These are phyloP conservation scores for Lunasporangiospora selenospora DNA, from an alignment of 192 early-diverging fungal genomes.

Conservation along the genomic window DNA sequence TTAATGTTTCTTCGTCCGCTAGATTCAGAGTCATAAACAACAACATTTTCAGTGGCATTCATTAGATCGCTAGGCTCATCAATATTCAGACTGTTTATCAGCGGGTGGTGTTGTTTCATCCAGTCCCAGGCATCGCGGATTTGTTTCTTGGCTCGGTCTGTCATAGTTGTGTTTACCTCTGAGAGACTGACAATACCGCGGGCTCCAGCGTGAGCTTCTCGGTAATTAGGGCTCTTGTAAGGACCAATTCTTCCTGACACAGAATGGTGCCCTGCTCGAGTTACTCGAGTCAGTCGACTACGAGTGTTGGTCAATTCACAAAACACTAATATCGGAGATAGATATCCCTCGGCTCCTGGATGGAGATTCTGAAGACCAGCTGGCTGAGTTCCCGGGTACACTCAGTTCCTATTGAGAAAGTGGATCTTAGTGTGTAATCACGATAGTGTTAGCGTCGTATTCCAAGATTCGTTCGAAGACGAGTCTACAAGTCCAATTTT, in stretches of 20 bases:
- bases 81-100: slow-evolving; percentile 8
- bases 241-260: slow-evolving; percentile 16
- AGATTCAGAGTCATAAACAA: not conserved
- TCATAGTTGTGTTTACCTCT: not conserved
- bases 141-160: slow-evolving; percentile 1
- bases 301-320: slow-evolving; percentile 15
- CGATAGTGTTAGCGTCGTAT: slow-evolving; percentile 5
- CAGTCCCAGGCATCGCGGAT: slow-evolving; percentile 15
- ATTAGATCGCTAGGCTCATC: slow-evolving; percentile 18
- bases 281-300: slow-evolving; percentile 11
- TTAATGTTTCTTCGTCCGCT: not conserved
- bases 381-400: slow-evolving; percentile 11
- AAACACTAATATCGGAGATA: slow-evolving; percentile 12
- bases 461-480: slow-evolving; percentile 1
- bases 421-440: slow-evolving; percentile 4
- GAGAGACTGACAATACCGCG: slow-evolving; percentile 10
- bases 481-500: too few species aligned
- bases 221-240: slow-evolving; percentile 6
- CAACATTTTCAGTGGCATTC: slow-evolving; percentile 7
- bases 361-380: slow-evolving; percentile 11
- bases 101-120: slow-evolving; percentile 14
- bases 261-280: slow-evolving; percentile 18
- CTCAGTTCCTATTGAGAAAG: slow-evolving; percentile 22
- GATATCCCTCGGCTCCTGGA: not conserved
- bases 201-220: slow-evolving; percentile 15